Conservation (phyloP, 164 flowering plant species). For the Nelumbo lutea region DNA sequence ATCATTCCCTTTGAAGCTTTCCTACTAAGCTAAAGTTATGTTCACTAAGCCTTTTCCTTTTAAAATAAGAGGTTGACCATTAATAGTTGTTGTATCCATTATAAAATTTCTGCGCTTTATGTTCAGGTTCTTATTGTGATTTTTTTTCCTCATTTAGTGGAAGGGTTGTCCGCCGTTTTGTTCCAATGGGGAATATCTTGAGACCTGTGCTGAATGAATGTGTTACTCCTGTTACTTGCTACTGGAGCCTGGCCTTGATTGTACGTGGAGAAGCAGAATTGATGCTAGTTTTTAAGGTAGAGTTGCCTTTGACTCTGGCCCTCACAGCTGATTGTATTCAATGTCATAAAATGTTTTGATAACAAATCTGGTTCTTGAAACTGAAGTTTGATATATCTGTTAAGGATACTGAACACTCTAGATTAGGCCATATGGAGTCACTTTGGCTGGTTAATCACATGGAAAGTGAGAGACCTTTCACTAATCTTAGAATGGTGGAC, state of each 20-base stretch:
- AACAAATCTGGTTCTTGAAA: not conserved
- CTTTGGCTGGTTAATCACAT: not conserved
- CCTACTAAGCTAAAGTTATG: no score
- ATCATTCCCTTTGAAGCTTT: no score
- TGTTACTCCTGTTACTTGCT: constrained; percentile 90
- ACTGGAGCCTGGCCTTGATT: constrained; percentile 80
- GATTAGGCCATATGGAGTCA: not conserved
- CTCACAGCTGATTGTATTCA: not conserved
- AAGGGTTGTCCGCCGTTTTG: constrained; percentile 50
- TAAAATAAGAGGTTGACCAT: not conserved
- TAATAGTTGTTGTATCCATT: not conserved
- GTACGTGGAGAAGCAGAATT: constrained; percentile 58
- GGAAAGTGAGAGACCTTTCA: not conserved
- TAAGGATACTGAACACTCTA: not conserved
- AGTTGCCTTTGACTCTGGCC: not conserved
- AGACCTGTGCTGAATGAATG: constrained; percentile 75
- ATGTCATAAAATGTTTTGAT: not conserved
- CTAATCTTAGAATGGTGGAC: no score
- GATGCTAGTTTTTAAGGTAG: constrained; percentile 71
- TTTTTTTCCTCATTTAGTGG: constrained; percentile 36
- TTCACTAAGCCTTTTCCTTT: no score
- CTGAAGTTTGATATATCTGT: not conserved
- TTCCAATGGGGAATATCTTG: constrained; percentile 67
- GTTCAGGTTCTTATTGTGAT: not conserved
- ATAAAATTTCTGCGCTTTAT: no score